Percentiles rank a stretch among this genome's conserved stretches.
Conservation (phyloP, 306 rosid genomes). For the Benincasa hispida region DNA sequence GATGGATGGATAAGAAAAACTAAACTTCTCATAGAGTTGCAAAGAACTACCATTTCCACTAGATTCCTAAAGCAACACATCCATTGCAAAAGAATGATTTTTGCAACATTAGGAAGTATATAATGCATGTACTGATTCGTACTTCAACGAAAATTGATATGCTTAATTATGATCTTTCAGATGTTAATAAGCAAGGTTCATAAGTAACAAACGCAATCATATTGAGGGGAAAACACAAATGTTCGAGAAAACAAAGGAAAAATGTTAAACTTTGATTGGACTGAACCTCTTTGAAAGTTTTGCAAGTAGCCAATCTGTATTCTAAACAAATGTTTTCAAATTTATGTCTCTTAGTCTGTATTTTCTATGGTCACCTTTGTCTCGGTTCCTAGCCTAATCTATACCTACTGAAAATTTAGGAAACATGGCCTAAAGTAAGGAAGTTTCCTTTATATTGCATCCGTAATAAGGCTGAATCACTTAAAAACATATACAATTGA, state of each 20-base stretch:
- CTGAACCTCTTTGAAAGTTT: background rate
- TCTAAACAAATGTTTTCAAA: no score
- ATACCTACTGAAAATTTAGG: no score
- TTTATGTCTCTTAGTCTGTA: background rate
- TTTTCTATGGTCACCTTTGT: background rate
- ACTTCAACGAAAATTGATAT: no score
- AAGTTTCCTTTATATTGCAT: no score
- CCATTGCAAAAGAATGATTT: no score
- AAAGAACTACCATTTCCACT: slow-evolving; percentile 33
- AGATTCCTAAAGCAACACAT: no score
- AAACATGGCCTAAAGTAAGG: no score
- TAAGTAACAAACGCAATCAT: background rate
- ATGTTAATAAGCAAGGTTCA: no score
- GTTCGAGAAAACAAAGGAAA: background rate
- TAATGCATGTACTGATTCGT: no score
- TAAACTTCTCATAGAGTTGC: slow-evolving; percentile 70
- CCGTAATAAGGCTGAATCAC: no score
- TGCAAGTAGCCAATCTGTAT: background rate
- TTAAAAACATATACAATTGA: background rate
- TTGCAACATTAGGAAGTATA: no score
- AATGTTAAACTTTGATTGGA: background rate
- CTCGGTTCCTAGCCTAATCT: background rate
- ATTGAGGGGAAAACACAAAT: background rate
- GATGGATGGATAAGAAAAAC: slow-evolving; percentile 66
- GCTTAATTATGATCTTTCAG: no score